Base-by-base conservation (phyloP, 1,139 yeast species). In the Blastobotrys serpentis region DNA sequence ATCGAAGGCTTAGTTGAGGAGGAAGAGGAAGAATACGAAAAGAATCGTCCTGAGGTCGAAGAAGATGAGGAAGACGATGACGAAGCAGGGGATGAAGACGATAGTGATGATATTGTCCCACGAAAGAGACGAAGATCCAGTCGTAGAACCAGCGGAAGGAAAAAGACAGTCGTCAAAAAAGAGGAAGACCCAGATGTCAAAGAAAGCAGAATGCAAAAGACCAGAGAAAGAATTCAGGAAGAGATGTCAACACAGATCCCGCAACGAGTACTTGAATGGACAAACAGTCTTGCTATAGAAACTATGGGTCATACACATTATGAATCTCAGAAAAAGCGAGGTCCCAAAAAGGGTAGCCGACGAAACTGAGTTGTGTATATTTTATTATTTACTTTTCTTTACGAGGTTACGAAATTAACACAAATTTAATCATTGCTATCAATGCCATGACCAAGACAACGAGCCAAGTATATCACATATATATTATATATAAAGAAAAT, bases 31-130 rank as follows among this genome's bases (percentile, higher is more conserved):
- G 53, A 49, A 6, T 44, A 43, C 13, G 47, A 45, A n/a, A 46
- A 50, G 25, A 26, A 14, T 26, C 39, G 46, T 13, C 23, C 30
- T 4, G 54, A 46, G 13, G 42, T 19, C 26, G 49, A 18, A 44
- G 51, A 30, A 10, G 45, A 46, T 14, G 44, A 14, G 2, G 42
- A 39, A 22, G 51, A 49, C 13, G 51, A 48, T 7, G 43, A 22
- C 2, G 52, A 50, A 21, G 53, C 44, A 7, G 55, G 50, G 7
- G 56, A 49, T 13, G 56, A 55, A 2, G 52, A 52, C 5, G 61
- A 61, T 6, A 72, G 65, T 22, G 61, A 57, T 11, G 64, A 64
- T 30, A 68, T 67, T 23, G 50, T 48, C 1, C 62, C 63, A 42
- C 66, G 66, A 1, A 59, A 65, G 21, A 65, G 52, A 26, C 43